phyloP scores from a whole-genome alignment of 163 green algal species.

The Dunaliella salina region DNA sequence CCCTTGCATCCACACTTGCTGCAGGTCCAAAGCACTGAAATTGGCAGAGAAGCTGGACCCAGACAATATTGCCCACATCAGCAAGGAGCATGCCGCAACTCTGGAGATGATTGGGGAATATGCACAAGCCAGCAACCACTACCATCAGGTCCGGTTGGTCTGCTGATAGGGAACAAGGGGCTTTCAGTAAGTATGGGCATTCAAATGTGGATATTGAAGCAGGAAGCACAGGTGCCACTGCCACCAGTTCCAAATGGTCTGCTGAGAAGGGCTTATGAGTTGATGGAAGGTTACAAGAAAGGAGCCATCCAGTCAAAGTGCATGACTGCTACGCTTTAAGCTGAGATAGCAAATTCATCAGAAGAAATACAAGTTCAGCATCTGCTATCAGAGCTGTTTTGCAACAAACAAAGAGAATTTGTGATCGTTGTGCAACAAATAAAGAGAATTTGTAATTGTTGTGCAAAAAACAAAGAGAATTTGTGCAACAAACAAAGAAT shows the following conservation, averaged over 20 bases:
- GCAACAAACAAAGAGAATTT: too few species aligned
- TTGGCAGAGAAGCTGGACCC: slow-evolving; percentile 61
- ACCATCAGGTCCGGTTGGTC: slow-evolving; percentile 41
- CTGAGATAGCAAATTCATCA: too few species aligned
- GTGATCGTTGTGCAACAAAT: too few species aligned
- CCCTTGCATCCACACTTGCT: too few species aligned
- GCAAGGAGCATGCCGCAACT: slow-evolving; percentile 55
- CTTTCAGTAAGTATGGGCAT: too few species aligned
- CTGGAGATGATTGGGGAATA: slow-evolving; percentile 60
- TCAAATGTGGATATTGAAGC: slow-evolving; percentile 5
- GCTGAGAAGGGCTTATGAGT: slow-evolving; percentile 19
- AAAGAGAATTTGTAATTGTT: too few species aligned
- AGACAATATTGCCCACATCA: slow-evolving; percentile 40
- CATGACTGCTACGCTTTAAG: too few species aligned
- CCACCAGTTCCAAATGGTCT: slow-evolving; percentile 34
- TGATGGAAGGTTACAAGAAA: slow-evolving; percentile 53
- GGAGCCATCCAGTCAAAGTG: too few species aligned
- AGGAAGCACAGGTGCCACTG: slow-evolving; percentile 45
- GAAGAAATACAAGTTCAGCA: too few species aligned
- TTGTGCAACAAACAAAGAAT: too few species aligned
- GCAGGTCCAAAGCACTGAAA: slow-evolving; percentile 51
- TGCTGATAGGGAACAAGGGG: not conserved
- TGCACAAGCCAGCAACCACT: slow-evolving; percentile 50
- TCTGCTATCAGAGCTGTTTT: too few species aligned
- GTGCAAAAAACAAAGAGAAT: too few species aligned